phyloP scores from a whole-genome alignment of 495 filamentous ascomycete genomes.

The Schizothecium vesticola region DNA sequence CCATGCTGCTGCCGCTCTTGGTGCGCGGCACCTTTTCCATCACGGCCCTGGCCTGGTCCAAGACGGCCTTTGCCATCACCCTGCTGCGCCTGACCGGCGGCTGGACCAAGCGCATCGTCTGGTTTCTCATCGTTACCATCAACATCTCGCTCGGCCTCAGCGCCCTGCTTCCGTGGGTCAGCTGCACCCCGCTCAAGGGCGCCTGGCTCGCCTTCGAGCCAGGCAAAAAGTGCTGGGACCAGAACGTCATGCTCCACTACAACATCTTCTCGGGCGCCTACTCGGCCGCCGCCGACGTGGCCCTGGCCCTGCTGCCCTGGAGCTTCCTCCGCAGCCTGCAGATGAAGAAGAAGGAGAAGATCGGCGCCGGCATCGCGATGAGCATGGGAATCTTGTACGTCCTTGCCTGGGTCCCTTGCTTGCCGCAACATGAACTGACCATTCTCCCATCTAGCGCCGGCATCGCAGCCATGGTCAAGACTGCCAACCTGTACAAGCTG shows the following conservation, averaged over 20 bases:
- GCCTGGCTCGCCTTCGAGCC: slow-evolving; percentile 17
- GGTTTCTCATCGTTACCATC: slow-evolving; percentile 30
- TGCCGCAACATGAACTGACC: background rate
- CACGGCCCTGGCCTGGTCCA: slow-evolving; percentile 15
- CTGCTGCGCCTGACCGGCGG: slow-evolving; percentile 23
- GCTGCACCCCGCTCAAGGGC: slow-evolving; percentile 32
- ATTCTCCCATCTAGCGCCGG: slow-evolving; percentile 17
- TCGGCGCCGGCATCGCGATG: slow-evolving; percentile 35
- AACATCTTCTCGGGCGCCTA: slow-evolving; percentile 18
- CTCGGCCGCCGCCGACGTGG: slow-evolving; percentile 29
- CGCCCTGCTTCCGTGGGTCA: slow-evolving; percentile 35
- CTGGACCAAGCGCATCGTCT: slow-evolving; percentile 18
- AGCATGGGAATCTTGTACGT: slow-evolving; percentile 28
- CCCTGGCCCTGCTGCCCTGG: slow-evolving; percentile 34
- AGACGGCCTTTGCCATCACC: slow-evolving; percentile 33
- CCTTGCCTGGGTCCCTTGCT: background rate
- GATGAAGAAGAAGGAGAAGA: slow-evolving; percentile 32
- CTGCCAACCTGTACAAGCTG: slow-evolving; percentile 1
- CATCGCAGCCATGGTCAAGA: slow-evolving; percentile 25
- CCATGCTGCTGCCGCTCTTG: slow-evolving; percentile 12
- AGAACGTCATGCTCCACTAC: slow-evolving; percentile 5
- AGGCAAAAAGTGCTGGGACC: slow-evolving; percentile 29
- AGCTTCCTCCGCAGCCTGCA: slow-evolving; percentile 28
- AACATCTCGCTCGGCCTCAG: slow-evolving; percentile 34
- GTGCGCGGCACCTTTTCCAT: slow-evolving; percentile 14